Percentiles rank a stretch among this genome's conserved stretches.
phyloP scores from a whole-genome alignment of 2,329 filamentous ascomycete genomes.

The Lasiodiplodia hormozganensis region DNA sequence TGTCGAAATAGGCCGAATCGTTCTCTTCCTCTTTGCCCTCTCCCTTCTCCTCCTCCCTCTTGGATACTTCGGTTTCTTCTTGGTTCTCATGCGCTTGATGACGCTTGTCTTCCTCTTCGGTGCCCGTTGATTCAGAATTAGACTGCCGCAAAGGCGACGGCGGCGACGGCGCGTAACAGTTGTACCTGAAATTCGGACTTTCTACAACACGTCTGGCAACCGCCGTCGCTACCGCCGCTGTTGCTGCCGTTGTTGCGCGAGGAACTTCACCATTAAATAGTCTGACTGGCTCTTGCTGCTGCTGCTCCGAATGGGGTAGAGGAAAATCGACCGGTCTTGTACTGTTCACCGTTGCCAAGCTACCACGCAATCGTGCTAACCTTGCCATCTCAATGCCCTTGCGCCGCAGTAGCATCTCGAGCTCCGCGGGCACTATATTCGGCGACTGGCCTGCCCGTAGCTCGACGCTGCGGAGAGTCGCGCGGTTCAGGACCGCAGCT shows the following conservation, averaged over 20 bases:
- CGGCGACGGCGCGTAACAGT: conserved; percentile 40
- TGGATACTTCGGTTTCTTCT: too few species aligned
- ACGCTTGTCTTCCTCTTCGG: conserved; percentile 39
- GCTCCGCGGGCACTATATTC: conserved; percentile 34
- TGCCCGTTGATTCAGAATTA: conserved; percentile 53
- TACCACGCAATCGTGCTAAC: conserved; percentile 35
- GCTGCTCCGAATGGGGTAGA: conserved; percentile 32
- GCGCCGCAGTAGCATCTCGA: conserved; percentile 36
- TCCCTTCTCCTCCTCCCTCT: background rate
- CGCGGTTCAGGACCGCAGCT: conserved; percentile 69
- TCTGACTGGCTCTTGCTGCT: background rate
- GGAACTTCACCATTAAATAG: background rate
- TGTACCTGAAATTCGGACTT: conserved; percentile 15
- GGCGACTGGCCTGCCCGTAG: conserved; percentile 43
- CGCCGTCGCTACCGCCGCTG: background rate
- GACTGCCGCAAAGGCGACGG: conserved; percentile 49
- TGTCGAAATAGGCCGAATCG: conserved; percentile 5
- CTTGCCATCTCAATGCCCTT: conserved; percentile 42
- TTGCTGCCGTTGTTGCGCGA: background rate
- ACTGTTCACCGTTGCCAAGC: conserved; percentile 11
- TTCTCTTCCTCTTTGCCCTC: background rate
- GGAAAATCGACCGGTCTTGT: conserved; percentile 14
- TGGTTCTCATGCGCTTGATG: background rate
- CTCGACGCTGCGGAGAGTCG: conserved; percentile 45
- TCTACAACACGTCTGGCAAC: background rate